Evolutionary conservation across 1,284 basidiomycete species (phyloP).

Genomic region (Macrocystidia cucumis): DNA sequence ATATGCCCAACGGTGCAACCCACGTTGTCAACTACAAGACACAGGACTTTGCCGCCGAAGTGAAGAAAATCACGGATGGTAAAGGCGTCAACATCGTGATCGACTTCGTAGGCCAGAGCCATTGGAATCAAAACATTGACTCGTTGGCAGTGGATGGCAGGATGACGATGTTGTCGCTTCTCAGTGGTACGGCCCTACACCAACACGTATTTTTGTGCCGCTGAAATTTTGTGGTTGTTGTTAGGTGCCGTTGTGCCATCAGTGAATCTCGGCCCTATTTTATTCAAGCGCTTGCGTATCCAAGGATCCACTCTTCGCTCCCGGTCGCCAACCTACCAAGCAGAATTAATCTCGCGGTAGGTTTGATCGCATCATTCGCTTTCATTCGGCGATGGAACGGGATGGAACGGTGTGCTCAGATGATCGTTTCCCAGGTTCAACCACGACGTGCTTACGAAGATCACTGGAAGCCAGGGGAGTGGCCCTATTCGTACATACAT

Average conservation of each 20-base stretch:
- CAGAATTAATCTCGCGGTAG: slow-evolving; percentile 64
- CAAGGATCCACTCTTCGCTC: slow-evolving; percentile 87
- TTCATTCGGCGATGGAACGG: no score
- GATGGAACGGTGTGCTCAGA: slow-evolving; percentile 1
- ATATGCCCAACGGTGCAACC: slow-evolving; percentile 57
- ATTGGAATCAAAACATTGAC: slow-evolving; percentile 80
- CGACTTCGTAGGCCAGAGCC: slow-evolving; percentile 83
- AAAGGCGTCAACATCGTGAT: slow-evolving; percentile 79
- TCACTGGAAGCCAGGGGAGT: slow-evolving; percentile 47
- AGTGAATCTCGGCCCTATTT: slow-evolving; percentile 61
- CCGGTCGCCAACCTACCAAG: slow-evolving; percentile 76
- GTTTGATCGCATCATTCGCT: slow-evolving; percentile 9
- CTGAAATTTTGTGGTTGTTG: background rate
- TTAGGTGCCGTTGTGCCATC: slow-evolving; percentile 58
- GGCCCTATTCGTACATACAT: slow-evolving; percentile 70
- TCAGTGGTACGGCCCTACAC: slow-evolving; percentile 50
- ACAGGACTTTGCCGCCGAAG: slow-evolving; percentile 67
- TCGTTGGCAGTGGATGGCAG: slow-evolving; percentile 73
- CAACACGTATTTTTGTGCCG: background rate
- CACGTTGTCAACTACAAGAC: slow-evolving; percentile 84
- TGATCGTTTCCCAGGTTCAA: slow-evolving; percentile 25
- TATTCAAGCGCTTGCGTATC: slow-evolving; percentile 85
- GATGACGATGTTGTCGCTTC: slow-evolving; percentile 61
- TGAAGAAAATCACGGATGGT: slow-evolving; percentile 54
- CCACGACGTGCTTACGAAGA: slow-evolving; percentile 42